Base-by-base conservation (phyloP, 768 basidiomycete species). In the Rhodotorula diobovata region DNA sequence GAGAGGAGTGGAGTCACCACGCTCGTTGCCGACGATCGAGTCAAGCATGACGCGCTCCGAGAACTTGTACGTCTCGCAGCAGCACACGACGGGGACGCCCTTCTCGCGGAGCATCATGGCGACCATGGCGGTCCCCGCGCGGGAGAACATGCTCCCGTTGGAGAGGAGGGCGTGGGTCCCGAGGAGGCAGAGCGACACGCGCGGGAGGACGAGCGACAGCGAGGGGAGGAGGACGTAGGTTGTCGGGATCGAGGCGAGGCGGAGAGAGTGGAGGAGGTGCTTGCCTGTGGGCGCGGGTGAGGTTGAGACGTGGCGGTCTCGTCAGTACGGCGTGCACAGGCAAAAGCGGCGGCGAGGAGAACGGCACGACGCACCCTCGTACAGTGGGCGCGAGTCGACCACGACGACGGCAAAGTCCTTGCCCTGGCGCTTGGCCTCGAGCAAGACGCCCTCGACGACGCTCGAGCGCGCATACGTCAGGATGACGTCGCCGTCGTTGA, bases 1-100 rank as follows among this genome's bases (percentile, higher is more conserved):
- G 43, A 45, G n/a, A 23, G 16, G 21, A 1, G 21, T 15, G 53
- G 21, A 5, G 11, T 79, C 75, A 91, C 95, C 96, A 51, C 97
- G 83, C 81, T 99, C 96, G 77, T 99, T 99, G 81, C 91, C 93
- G 55, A 90, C 92, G 76, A 99, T 93, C 30, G 90, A 90, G 80
- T 99, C 96, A 65, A 98, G 83, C 80, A 90, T 88, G 39, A 98
- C 89, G 45, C 87, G 87, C 76, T 98, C 95, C 28, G 90, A 90
- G 77, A 94, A 98, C 80, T 99, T 99, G 83, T 98, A 98, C 9
- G 96, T 99, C 81, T 98, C 96, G 77, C 94, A 96, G 74, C 93
- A 97, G 35, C 96, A 93, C 46, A 99, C 87, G 14, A 98, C 93
- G 10, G 96, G 95, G 0, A 97, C 89, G 34, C 87, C 88, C 77